Conservation (phyloP, 176 grass and related monocot genomes). For the Zea luxurians region DNA sequence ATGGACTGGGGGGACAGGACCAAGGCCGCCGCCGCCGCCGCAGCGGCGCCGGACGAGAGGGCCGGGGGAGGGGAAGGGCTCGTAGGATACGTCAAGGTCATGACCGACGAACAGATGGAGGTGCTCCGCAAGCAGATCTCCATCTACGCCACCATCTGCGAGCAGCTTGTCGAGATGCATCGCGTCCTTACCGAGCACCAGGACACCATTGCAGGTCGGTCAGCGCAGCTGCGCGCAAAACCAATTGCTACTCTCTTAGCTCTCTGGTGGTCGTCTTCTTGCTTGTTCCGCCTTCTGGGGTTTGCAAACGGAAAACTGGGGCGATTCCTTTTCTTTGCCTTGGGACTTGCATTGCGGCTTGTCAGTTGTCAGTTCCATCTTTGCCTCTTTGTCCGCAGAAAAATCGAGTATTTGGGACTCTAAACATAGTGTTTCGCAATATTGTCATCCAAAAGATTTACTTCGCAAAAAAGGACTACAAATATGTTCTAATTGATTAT, state of each 20-base stretch:
- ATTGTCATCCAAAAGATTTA: no score
- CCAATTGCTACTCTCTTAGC: neutral
- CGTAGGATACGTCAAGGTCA: slow-evolving; percentile 75
- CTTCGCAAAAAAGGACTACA: no score
- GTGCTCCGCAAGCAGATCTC: slow-evolving; percentile 94
- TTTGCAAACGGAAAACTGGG: neutral
- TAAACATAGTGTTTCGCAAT: no score
- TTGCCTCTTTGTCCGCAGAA: neutral
- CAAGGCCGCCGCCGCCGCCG: neutral
- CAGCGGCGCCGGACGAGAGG: slow-evolving; percentile 28
- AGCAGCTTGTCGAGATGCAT: slow-evolving; percentile 97
- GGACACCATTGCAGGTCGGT: slow-evolving; percentile 71
- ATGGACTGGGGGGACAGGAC: slow-evolving; percentile 58
- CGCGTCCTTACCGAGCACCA: slow-evolving; percentile 71
- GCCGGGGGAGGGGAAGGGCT: slow-evolving; percentile 44
- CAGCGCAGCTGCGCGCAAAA: no score
- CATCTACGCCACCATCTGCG: slow-evolving; percentile 96
- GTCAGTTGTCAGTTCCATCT: neutral
- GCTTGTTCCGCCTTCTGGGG: neutral
- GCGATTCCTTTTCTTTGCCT: neutral
- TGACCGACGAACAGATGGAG: slow-evolving; percentile 98
- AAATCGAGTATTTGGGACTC: no score
- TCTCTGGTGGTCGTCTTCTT: neutral
- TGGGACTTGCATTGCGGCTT: neutral
- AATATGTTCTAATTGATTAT: no score